Percentiles rank a stretch among this genome's conserved stretches.
These are phyloP conservation scores for Solanum hybrid DNA, from an alignment of 305 asterid species.

Conservation along the genomic window DNA sequence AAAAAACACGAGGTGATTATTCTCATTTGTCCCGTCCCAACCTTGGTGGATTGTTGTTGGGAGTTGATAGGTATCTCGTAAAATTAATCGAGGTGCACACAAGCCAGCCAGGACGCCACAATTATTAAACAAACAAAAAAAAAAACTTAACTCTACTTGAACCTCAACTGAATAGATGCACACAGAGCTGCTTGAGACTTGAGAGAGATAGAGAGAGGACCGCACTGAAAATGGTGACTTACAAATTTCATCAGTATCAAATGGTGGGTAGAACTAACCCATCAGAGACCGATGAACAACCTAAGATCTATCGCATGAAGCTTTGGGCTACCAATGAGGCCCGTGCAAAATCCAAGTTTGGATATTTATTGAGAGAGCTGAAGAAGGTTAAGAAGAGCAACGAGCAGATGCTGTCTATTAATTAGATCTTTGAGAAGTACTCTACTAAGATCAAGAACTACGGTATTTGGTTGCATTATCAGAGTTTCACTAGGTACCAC, in stretches of 20 bases:
- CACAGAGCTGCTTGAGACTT: no score
- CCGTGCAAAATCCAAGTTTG: no score
- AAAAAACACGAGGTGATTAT: background rate
- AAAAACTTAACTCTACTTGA: background rate
- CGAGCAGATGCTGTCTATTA: no score
- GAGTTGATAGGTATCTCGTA: background rate
- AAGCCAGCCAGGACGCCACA: background rate
- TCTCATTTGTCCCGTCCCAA: background rate
- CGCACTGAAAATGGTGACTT: no score
- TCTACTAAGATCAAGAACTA: slow-evolving; percentile 73
- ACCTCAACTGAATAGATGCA: background rate
- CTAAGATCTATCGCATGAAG: no score
- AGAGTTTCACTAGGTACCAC: slow-evolving; percentile 75
- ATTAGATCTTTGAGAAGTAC: slow-evolving; percentile 78
- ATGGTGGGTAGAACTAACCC: no score
- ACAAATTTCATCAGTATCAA: no score
- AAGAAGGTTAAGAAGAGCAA: no score
- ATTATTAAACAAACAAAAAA: background rate
- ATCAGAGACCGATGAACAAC: no score
- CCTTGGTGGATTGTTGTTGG: background rate
- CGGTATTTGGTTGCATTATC: slow-evolving; percentile 78
- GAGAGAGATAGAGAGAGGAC: no score
- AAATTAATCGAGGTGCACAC: background rate
- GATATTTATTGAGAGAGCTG: no score
- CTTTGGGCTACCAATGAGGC: no score